phyloP scores from a whole-genome alignment of 129 eudicot species.

The Tagetes patula region DNA sequence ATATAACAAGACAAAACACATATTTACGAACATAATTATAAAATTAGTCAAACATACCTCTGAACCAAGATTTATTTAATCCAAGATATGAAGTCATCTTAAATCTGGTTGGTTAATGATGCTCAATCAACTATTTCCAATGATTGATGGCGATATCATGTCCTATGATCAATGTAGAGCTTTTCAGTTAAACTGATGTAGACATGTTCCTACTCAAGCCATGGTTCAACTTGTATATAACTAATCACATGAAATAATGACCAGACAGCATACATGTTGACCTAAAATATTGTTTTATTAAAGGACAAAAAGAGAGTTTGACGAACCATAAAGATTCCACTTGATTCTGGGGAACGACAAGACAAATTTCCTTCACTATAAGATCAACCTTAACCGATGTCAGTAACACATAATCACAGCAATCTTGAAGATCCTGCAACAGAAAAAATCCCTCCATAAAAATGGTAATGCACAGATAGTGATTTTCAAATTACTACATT shows the following conservation, averaged over 20 bases:
- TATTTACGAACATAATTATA: not conserved
- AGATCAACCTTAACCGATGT: constrained; percentile 23
- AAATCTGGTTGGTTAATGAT: constrained; percentile 17
- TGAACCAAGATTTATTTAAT: constrained; percentile 21
- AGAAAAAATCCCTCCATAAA: constrained; percentile 10
- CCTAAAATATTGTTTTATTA: constrained; percentile 9
- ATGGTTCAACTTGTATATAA: constrained; percentile 27
- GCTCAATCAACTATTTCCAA: constrained; percentile 4
- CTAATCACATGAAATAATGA: constrained; percentile 19
- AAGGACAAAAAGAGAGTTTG: constrained; percentile 20
- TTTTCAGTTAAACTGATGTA: constrained; percentile 23
- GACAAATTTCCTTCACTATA: constrained; percentile 38
- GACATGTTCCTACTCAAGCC: constrained; percentile 35
- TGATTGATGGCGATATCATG: not conserved
- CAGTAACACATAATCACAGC: constrained; percentile 29
- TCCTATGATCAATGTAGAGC: not conserved
- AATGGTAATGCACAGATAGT: constrained; percentile 22
- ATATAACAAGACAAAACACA: constrained; percentile 20
- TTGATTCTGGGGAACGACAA: constrained; percentile 36
- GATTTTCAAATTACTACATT: not conserved
- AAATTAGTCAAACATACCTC: constrained; percentile 11
- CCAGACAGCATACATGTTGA: constrained; percentile 23
- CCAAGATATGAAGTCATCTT: not conserved
- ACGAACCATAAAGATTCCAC: constrained; percentile 41
- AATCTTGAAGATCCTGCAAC: constrained; percentile 18